Percentiles rank a stretch among this genome's conserved stretches.
Evolutionary conservation across 176 grass and related monocot species (phyloP).

Genomic region (Cenchrus americanus): DNA sequence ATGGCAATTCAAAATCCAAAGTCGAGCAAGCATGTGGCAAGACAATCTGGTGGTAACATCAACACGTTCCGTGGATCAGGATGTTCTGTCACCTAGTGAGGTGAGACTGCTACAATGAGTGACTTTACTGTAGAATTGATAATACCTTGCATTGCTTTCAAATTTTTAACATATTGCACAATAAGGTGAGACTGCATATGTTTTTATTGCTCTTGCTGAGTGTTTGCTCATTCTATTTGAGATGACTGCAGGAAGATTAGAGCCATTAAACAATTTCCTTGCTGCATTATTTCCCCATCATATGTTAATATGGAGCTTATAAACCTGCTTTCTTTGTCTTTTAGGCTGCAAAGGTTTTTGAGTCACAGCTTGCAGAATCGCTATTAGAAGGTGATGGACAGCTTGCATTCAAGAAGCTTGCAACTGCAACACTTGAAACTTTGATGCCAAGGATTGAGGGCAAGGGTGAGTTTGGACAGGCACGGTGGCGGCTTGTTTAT

Average conservation of each 20-base stretch:
- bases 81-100: slow-evolving; percentile 92
- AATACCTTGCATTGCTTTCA: slow-evolving; percentile 30
- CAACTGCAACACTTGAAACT: slow-evolving; percentile 91
- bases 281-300: not conserved
- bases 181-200: slow-evolving; percentile 1
- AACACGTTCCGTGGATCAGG: slow-evolving; percentile 90
- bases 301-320: not conserved
- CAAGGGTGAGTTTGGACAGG: slow-evolving; percentile 95
- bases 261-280: slow-evolving; percentile 17
- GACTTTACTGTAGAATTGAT: slow-evolving; percentile 3
- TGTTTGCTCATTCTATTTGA: slow-evolving; percentile 6
- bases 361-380: slow-evolving; percentile 87
- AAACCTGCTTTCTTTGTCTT: slow-evolving; percentile 22
- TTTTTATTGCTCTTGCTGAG: slow-evolving; percentile 16
- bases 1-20: slow-evolving; percentile 98
- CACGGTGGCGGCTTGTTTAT: slow-evolving; percentile 93
- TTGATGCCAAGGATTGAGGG: slow-evolving; percentile 98
- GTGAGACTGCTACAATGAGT: slow-evolving; percentile 41
- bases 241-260: not conserved
- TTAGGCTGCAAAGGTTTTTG: slow-evolving; percentile 95
- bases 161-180: slow-evolving; percentile 18
- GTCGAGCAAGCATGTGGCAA: slow-evolving; percentile 98
- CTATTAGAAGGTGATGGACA: slow-evolving; percentile 92
- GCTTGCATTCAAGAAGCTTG: slow-evolving; percentile 96
- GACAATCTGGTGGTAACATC: slow-evolving; percentile 91